Percentiles rank a stretch among this genome's conserved stretches.
Evolutionary conservation across 495 filamentous ascomycete genomes (phyloP).

Genomic region (Letharia columbiana): DNA sequence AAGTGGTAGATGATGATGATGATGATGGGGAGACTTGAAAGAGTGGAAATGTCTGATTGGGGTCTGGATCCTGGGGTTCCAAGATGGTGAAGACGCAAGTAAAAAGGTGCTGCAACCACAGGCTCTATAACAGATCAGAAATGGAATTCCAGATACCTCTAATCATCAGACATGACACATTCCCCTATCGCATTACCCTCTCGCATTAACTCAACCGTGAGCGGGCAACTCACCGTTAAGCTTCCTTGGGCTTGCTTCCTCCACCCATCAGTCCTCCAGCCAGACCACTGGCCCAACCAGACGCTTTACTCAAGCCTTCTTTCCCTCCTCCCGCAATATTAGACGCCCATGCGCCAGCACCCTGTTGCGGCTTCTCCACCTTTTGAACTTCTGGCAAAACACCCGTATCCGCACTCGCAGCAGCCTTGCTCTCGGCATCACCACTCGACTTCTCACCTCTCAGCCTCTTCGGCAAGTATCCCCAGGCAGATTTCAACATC

Average conservation of each 20-base stretch:
- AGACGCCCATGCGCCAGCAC: slow-evolving; percentile 13
- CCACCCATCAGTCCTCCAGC: slow-evolving; percentile 12
- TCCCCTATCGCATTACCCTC: not conserved
- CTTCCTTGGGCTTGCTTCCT: slow-evolving; percentile 2
- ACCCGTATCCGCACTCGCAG: slow-evolving; percentile 14
- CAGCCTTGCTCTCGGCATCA: slow-evolving; percentile 11
- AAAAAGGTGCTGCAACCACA: not conserved
- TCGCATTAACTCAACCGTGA: not conserved
- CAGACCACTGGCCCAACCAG: slow-evolving; percentile 8
- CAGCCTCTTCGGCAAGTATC: slow-evolving; percentile 9
- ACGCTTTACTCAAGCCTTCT: slow-evolving; percentile 11
- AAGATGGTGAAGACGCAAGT: not conserved
- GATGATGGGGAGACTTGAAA: not conserved
- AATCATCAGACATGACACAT: not conserved
- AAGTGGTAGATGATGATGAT: not conserved
- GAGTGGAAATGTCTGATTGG: not conserved
- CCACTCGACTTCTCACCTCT: slow-evolving; percentile 13
- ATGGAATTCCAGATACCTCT: not conserved
- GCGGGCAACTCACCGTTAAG: not conserved
- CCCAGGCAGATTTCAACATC: slow-evolving; percentile 31
- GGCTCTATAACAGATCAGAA: not conserved
- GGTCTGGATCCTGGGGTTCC: not conserved
- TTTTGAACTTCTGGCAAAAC: slow-evolving; percentile 2
- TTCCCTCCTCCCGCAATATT: slow-evolving; percentile 14
- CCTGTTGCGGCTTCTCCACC: slow-evolving; percentile 2